Percentiles rank a stretch among this genome's conserved stretches.
These are phyloP conservation scores for Sanghuangporus baumii DNA, from an alignment of 1,284 basidiomycete genomes.

Conservation along the genomic window DNA sequence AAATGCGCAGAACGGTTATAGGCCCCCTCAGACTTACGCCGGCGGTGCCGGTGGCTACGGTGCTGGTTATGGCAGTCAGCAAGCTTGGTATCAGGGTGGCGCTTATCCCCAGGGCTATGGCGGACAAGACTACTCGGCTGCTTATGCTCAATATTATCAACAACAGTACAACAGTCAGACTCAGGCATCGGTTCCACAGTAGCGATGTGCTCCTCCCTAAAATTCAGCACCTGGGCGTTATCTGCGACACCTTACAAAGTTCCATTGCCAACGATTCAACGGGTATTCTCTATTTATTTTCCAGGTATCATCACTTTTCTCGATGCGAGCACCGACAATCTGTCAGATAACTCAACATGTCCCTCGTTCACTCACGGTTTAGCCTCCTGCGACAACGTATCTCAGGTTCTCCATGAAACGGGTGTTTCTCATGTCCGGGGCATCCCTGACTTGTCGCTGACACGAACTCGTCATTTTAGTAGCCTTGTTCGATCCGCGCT, in stretches of 20 bases:
- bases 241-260: slow-evolving; percentile 7
- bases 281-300: neutral
- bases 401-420: neutral
- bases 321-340: neutral
- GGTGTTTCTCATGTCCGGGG: neutral
- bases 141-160: slow-evolving; percentile 62
- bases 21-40: slow-evolving; percentile 29
- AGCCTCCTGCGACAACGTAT: neutral
- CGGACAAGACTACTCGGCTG: slow-evolving; percentile 57
- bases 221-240: neutral
- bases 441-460: slow-evolving; percentile 1
- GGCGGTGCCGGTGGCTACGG: slow-evolving; percentile 14
- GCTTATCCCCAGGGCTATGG: slow-evolving; percentile 11
- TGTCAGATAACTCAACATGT: neutral
- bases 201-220: neutral
- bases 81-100: slow-evolving; percentile 18
- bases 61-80: slow-evolving; percentile 9
- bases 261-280: neutral
- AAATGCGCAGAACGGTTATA: slow-evolving; percentile 39
- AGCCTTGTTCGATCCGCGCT: neutral
- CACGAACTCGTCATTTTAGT: neutral
- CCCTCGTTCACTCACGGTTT: slow-evolving; percentile 1
- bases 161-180: slow-evolving; percentile 17
- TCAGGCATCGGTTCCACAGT: slow-evolving; percentile 10
- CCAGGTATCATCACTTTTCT: neutral